Conservation (phyloP, 2,329 filamentous ascomycete genomes). For the Penicillium sp. region DNA sequence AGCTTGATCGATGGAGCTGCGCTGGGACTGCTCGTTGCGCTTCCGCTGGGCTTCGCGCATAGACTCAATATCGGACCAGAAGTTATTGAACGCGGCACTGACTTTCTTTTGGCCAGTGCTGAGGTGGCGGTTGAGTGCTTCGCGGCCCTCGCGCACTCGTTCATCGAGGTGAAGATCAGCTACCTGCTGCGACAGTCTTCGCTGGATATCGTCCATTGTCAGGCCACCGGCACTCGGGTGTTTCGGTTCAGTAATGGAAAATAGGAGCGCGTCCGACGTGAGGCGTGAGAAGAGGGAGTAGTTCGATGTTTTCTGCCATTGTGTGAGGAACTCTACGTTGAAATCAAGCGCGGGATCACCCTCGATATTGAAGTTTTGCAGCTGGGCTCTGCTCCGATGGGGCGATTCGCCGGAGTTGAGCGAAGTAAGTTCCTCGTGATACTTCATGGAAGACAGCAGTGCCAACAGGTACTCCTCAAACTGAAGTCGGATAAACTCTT, state of each 20-base stretch:
- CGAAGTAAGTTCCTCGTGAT: constrained; percentile 65
- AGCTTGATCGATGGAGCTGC: constrained; percentile 30
- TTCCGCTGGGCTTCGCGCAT: constrained; percentile 71
- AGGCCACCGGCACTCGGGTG: constrained; percentile 92
- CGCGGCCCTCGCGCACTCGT: constrained; percentile 75
- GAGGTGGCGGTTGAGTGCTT: constrained; percentile 85
- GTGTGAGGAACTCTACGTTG: constrained; percentile 77
- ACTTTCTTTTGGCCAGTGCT: constrained; percentile 85
- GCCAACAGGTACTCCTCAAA: constrained; percentile 96
- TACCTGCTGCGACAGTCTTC: constrained; percentile 85
- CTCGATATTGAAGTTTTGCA: constrained; percentile 62
- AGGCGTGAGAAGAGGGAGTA: constrained; percentile 81
- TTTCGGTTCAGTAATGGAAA: constrained; percentile 88
- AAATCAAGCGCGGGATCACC: constrained; percentile 86
- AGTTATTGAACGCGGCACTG: constrained; percentile 77
- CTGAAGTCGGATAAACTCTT: constrained; percentile 94
- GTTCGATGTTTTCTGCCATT: constrained; percentile 85
- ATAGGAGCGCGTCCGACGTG: constrained; percentile 77
- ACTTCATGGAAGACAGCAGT: constrained; percentile 84
- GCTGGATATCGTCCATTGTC: constrained; percentile 90
- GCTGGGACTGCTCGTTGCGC: constrained; percentile 36
- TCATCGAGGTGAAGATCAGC: constrained; percentile 93
- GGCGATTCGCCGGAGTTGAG: constrained; percentile 47
- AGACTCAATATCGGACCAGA: constrained; percentile 87
- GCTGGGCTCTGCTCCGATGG: constrained; percentile 47